Conservation (phyloP, 768 basidiomycete genomes). For the Hygrocybe punicea region DNA sequence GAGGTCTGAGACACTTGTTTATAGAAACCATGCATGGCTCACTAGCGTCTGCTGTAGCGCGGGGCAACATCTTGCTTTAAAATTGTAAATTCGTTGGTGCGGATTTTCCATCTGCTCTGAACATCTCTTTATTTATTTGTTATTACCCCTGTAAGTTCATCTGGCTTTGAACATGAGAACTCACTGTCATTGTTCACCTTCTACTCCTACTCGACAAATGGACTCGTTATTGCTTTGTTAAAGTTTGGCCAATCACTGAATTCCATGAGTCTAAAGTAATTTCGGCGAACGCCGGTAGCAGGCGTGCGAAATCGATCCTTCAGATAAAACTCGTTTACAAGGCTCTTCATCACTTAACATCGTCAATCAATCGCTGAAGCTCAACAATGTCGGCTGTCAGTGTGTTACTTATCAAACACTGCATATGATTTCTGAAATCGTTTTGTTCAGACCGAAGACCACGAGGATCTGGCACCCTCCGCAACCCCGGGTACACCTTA, state of each 20-base stretch:
- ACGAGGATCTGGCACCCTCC: slow-evolving; percentile 62
- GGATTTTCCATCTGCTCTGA: neutral
- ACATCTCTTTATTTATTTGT: no score
- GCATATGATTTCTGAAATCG: neutral
- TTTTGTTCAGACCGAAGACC: slow-evolving; percentile 51
- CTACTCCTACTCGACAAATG: no score
- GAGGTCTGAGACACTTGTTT: neutral
- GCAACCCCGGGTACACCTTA: slow-evolving; percentile 57
- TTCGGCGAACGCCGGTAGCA: neutral
- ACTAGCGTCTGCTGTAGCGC: slow-evolving; percentile 17
- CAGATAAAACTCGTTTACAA: neutral
- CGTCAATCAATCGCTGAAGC: neutral
- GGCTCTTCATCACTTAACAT: neutral
- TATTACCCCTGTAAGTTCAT: no score
- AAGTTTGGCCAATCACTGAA: no score
- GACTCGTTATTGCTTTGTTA: no score
- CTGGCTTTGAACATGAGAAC: no score
- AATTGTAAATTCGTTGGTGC: neutral
- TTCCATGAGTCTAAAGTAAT: no score
- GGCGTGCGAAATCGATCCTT: slow-evolving; percentile 75
- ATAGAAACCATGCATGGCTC: slow-evolving; percentile 46
- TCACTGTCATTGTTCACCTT: no score
- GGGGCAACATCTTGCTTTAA: slow-evolving; percentile 4
- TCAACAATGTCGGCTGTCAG: slow-evolving; percentile 52
- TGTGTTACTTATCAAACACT: slow-evolving; percentile 12